phyloP scores from a whole-genome alignment of 2,329 filamentous ascomycete species.

The Ciborinia camelliae region DNA sequence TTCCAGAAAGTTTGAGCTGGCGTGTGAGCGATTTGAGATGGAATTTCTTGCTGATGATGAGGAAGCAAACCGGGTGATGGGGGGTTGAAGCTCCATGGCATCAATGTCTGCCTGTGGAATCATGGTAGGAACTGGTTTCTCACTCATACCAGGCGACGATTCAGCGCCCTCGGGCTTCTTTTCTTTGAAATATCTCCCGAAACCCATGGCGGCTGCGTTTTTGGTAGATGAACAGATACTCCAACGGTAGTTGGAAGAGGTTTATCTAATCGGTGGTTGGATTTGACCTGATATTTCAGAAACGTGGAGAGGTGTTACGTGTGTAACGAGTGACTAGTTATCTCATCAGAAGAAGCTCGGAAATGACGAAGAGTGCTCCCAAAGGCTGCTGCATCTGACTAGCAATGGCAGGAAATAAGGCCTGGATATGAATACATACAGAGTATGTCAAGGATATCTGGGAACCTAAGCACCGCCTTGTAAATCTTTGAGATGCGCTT shows the following conservation, averaged over 20 bases:
- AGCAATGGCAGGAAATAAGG: neutral
- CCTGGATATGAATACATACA: conserved; percentile 11
- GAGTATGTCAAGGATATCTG: neutral
- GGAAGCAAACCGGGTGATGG: conserved; percentile 48
- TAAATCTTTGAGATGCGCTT: neutral
- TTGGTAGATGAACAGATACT: conserved; percentile 1
- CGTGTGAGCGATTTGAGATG: conserved; percentile 44
- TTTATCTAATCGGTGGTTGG: neutral
- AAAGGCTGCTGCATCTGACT: neutral
- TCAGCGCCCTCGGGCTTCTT: conserved; percentile 41
- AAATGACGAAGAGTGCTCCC: neutral
- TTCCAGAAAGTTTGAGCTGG: conserved; percentile 58
- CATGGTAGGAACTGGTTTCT: conserved; percentile 38
- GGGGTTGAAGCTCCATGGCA: conserved; percentile 49
- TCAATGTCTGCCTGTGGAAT: conserved; percentile 35
- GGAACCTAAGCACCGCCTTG: neutral
- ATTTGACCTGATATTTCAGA: neutral
- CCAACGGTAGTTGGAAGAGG: neutral
- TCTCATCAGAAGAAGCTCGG: neutral
- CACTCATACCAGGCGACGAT: conserved; percentile 44
- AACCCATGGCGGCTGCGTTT: conserved; percentile 49
- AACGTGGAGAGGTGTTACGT: conserved; percentile 2
- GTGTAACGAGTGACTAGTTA: conserved; percentile 1
- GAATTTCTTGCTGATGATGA: conserved; percentile 53
- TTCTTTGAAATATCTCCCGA: conserved; percentile 61